phyloP scores from a whole-genome alignment of 2,329 filamentous ascomycete genomes.

The Mariannaea sp. region DNA sequence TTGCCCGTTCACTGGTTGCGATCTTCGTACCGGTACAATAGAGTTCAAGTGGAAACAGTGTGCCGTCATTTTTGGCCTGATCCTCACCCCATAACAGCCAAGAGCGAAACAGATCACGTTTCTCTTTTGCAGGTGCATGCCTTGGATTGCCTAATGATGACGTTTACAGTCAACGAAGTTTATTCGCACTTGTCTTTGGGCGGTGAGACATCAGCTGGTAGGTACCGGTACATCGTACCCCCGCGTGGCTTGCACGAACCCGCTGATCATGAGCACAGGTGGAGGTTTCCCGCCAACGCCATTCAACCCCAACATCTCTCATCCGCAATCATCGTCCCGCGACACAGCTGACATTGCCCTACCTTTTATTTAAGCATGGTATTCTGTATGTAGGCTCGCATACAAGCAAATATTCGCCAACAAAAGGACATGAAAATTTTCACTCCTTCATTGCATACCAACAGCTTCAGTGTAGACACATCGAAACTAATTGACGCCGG shows the following conservation, averaged over 20 bases:
- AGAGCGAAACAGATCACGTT: constrained; percentile 1
- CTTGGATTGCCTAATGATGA: constrained; percentile 26
- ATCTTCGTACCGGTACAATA: constrained; percentile 29
- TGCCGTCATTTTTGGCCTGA: constrained; percentile 17
- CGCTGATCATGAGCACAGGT: constrained; percentile 35
- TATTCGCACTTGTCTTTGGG: constrained; percentile 30
- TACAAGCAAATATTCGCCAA: not conserved
- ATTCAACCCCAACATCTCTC: constrained; percentile 7
- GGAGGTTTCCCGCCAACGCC: constrained; percentile 34
- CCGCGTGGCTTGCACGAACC: constrained; percentile 28
- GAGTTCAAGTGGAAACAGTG: constrained; percentile 26
- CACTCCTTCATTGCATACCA: not conserved
- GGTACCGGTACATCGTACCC: constrained; percentile 29
- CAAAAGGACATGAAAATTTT: not conserved
- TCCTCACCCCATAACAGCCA: constrained; percentile 1
- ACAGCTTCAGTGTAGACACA: not conserved
- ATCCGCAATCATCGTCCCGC: not conserved
- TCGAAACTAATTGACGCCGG: too few species aligned
- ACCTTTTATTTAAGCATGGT: too few species aligned
- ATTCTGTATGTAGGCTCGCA: not conserved
- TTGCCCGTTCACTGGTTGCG: constrained; percentile 23
- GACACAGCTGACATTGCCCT: too few species aligned
- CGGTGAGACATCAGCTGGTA: constrained; percentile 15
- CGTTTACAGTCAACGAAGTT: constrained; percentile 4
- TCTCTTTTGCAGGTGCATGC: not conserved